A percentile compares a stretch with the other conserved stretches of the same genome.
Evolutionary conservation across 2,329 filamentous ascomycete species (phyloP).

Genomic region (Pseudogymnoascus sp.): DNA sequence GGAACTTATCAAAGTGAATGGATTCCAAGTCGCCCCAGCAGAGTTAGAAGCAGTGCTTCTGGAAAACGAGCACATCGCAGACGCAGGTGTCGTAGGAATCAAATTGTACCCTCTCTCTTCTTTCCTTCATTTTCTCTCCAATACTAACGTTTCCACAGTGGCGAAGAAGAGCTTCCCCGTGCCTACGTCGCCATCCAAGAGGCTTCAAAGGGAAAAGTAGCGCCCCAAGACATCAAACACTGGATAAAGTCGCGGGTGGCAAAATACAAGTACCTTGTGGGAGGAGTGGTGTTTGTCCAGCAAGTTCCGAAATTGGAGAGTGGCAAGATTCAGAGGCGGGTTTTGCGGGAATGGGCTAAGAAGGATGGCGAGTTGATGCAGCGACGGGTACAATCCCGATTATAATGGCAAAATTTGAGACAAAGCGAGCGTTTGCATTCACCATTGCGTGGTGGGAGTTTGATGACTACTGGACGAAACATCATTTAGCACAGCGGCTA

Average conservation of each 20-base stretch:
- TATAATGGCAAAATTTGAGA: neutral
- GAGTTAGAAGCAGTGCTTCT: constrained; percentile 45
- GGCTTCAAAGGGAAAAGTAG: constrained; percentile 35
- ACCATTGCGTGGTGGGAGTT: too few species aligned
- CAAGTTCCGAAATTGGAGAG: constrained; percentile 48
- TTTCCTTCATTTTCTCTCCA: neutral
- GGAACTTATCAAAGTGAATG: constrained; percentile 52
- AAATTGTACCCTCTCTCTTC: constrained; percentile 22
- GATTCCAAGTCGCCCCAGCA: constrained; percentile 50
- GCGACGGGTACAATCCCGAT: constrained; percentile 10
- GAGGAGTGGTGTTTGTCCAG: constrained; percentile 45
- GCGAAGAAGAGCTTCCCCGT: constrained; percentile 42
- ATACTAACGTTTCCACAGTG: constrained; percentile 8
- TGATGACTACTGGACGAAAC: neutral
- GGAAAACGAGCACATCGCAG: constrained; percentile 42
- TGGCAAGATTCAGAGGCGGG: constrained; percentile 49
- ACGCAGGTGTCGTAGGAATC: constrained; percentile 47
- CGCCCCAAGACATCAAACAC: constrained; percentile 42
- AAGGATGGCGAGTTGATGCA: constrained; percentile 35
- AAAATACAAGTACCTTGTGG: constrained; percentile 43
- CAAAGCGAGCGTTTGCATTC: neutral
- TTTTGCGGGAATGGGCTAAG: constrained; percentile 49
- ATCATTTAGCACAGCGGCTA: neutral
- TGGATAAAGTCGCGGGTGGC: constrained; percentile 38
- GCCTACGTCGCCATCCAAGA: constrained; percentile 44